These are phyloP conservation scores for Mortierella claussenii DNA, from an alignment of 192 early-diverging fungal species.

Conservation along the genomic window DNA sequence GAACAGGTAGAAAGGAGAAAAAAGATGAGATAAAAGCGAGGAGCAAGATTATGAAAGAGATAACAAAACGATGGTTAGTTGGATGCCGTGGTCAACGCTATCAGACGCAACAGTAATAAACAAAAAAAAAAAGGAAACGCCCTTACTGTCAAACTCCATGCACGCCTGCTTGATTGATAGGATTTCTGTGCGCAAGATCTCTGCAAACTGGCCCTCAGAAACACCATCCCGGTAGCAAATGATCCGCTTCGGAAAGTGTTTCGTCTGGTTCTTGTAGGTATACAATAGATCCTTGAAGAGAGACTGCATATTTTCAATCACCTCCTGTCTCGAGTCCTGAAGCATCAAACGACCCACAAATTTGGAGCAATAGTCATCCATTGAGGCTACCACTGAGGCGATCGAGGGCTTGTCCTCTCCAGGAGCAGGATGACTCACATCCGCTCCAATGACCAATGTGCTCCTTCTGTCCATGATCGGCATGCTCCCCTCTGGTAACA, in stretches of 20 bases:
- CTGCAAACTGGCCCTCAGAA: constrained; percentile 82
- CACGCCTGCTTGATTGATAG: constrained; percentile 56
- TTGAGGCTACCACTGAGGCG: constrained; percentile 22
- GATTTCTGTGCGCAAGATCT: constrained; percentile 60
- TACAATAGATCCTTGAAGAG: constrained; percentile 71
- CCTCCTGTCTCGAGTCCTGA: constrained; percentile 15
- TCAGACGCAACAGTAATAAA: no score
- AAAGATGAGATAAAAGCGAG: no score
- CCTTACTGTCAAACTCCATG: constrained; percentile 18
- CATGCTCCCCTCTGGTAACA: constrained; percentile 27
- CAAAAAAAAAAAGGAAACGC: no score
- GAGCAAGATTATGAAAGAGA: no score
- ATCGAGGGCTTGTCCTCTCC: constrained; percentile 53
- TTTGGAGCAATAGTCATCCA: constrained; percentile 14
- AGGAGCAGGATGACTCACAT: constrained; percentile 81
- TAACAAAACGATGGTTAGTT: no score
- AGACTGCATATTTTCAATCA: constrained; percentile 68
- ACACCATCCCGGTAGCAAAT: constrained; percentile 91
- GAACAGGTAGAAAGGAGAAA: no score
- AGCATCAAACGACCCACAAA: constrained; percentile 9
- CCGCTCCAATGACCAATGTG: constrained; percentile 84
- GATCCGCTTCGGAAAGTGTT: constrained; percentile 76
- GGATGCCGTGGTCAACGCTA: no score
- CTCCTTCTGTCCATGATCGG: constrained; percentile 68
- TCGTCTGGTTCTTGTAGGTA: constrained; percentile 65